phyloP scores from a whole-genome alignment of 345 rosid species.

The Hirschfeldia incana region DNA sequence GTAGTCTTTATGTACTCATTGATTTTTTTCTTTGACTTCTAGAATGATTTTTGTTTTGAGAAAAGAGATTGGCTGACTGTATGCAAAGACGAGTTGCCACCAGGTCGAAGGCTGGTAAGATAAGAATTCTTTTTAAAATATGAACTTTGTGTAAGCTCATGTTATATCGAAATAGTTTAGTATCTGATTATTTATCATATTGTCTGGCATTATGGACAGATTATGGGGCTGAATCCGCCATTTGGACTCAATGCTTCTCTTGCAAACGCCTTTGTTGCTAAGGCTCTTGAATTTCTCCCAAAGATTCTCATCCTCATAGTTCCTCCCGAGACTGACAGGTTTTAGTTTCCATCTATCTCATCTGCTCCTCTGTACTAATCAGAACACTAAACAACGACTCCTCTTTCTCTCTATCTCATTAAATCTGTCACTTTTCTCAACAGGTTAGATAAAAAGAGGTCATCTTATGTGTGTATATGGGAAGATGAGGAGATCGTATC shows the following conservation, averaged over 20 bases:
- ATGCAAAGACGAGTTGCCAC: slow-evolving; percentile 58
- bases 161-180: background rate
- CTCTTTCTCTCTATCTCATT: background rate
- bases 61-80: slow-evolving; percentile 85
- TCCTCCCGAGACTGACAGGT: slow-evolving; percentile 89
- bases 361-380: slow-evolving; percentile 15
- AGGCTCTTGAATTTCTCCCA: slow-evolving; percentile 88
- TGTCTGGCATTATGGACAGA: slow-evolving; percentile 43
- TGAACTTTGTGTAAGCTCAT: slow-evolving; percentile 13
- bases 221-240: slow-evolving; percentile 97
- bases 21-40: slow-evolving; percentile 19
- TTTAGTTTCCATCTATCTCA: slow-evolving; percentile 20
- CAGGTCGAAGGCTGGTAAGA: slow-evolving; percentile 76
- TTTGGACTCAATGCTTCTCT: slow-evolving; percentile 75
- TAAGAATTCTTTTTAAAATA: slow-evolving; percentile 10
- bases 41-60: slow-evolving; percentile 80
- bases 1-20: slow-evolving; percentile 15
- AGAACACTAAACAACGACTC: slow-evolving; percentile 1
- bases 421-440: slow-evolving; percentile 1
- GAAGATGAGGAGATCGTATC: slow-evolving; percentile 62
- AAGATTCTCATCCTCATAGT: slow-evolving; percentile 88
- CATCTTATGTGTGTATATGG: slow-evolving; percentile 75
- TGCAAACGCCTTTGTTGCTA: slow-evolving; percentile 76
- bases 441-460: slow-evolving; percentile 75
- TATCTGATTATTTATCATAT: slow-evolving; percentile 19